phyloP scores from a whole-genome alignment of 2,329 filamentous ascomycete species.

The Penicillium crustosum region DNA sequence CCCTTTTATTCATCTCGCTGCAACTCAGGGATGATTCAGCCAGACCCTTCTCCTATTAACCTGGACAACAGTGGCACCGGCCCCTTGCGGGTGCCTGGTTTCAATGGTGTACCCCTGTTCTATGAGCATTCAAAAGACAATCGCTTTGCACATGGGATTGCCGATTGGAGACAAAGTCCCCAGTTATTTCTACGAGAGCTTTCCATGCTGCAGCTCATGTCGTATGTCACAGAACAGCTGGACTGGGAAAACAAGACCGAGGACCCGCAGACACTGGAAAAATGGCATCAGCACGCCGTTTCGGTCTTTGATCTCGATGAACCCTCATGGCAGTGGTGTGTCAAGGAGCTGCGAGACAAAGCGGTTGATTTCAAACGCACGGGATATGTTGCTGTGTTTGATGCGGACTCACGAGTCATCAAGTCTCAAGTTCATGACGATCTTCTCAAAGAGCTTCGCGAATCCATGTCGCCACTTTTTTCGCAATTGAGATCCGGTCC shows the following conservation, averaged over 20 bases:
- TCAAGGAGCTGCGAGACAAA: constrained; percentile 8
- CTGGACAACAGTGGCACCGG: constrained; percentile 8
- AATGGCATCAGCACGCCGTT: constrained; percentile 7
- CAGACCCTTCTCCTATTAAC: constrained; percentile 1
- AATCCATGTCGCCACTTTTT: constrained; percentile 7
- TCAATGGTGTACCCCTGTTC: constrained; percentile 4
- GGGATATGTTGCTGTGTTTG: constrained; percentile 8
- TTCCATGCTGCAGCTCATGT: constrained; percentile 8
- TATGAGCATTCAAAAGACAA: constrained; percentile 9
- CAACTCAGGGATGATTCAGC: background rate
- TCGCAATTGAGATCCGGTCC: background rate
- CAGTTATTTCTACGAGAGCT: constrained; percentile 3
- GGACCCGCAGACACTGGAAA: constrained; percentile 6
- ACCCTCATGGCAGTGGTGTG: constrained; percentile 11
- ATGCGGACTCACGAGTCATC: constrained; percentile 7
- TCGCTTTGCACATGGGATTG: constrained; percentile 11
- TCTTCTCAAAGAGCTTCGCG: constrained; percentile 5
- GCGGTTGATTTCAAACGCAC: constrained; percentile 7
- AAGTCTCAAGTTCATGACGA: constrained; percentile 4
- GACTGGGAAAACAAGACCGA: constrained; percentile 7
- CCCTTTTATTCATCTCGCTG: constrained; percentile 1
- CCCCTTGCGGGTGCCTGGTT: constrained; percentile 9
- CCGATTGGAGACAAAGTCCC: constrained; percentile 6
- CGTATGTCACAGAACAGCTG: constrained; percentile 8
- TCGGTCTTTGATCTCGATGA: constrained; percentile 8